Base-by-base conservation (phyloP, 2,329 filamentous ascomycete genomes). In the Calonectria ilicicola region DNA sequence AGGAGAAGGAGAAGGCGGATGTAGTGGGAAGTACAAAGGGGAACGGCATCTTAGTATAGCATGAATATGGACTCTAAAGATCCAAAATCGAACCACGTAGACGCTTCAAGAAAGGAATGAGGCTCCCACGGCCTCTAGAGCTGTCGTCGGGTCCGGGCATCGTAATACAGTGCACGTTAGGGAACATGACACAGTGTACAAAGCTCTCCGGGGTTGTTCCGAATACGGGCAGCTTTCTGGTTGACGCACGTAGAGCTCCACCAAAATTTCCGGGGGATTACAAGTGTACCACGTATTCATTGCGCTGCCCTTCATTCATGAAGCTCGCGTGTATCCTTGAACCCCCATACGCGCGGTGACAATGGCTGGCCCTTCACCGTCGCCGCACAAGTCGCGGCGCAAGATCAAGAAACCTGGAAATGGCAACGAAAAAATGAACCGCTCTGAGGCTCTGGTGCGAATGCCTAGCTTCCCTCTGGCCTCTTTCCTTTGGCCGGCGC, bases 401-500 rank as follows among this genome's bases (percentile, higher is more conserved):
- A 91, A 87, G 84, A 80, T 81, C 72, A 91, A 89, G 82, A 91
- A 89, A 81, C 81, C 84, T 47, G 83, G 83, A 72, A 83, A 84
- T 74, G 83, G 81, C 66, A 82, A 81, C 79, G 84, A 85, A 74
- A 83, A 85, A 51, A 78, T 76, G 32, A 35, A 74, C 46, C 81
- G 79, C 35, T 68, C 79, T 65, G 89, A 90, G 75, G 82, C 86
- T 64, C 83, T 89, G 67, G 83, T 89, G 65, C 87, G 88, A 63
- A 84, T 87, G 49, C 96, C 96, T 38, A 91, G 94, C 5, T 98
- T 98, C 81, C 96, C 97, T 47, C 89, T 99, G 26, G 95, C 95
- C 1, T 93, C 96, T n/a, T 96, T 99, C 81, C 90, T 99, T 64
- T 98, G 96, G 95, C 95, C 96, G 64, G 94, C 95, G 26, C 93